Evolutionary conservation across 2,329 filamentous ascomycete genomes (phyloP), one percentile per base, ranked within the genome.

Genomic region (Hymenotorrendiella dingleyae): DNA sequence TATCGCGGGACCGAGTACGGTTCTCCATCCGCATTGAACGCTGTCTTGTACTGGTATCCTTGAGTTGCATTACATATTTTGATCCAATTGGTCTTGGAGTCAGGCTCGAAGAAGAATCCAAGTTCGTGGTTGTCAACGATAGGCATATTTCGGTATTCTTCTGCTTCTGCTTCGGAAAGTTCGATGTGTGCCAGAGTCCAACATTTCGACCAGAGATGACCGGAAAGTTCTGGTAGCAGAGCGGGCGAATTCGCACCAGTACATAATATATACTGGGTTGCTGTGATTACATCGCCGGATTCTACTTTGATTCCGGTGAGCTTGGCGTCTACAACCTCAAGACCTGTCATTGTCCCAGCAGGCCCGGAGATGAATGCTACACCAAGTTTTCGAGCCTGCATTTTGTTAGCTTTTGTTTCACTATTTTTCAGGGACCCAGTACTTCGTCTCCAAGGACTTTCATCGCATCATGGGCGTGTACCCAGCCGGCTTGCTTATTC

Each of bases 41-140:
- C 28, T 14, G 28, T 30, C 28, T 30, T 30, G 28, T 12, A 16
- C 1, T 71, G 71, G 14, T 67, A 67, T 8, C 71, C 71, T 53
- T 73, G 67, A 1, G 71, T 70, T 46, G 40, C 40, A 26, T 47
- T 42, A 24, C 71, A 74, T 9, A 75, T 54, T 58, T 76, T 75
- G 43, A 75, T 57, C 19, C 73, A 52, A 14, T 65, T 64, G 0
- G 70, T 72, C 47, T 65, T 62, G 0, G 68, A 66, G 48, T 74
- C 72, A 1, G 72, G 72, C 50, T 74, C 72, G 46, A 76, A 74
- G 57, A 73, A 71, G 59, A 75, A 74, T 0, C 72, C 71, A 6
- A 74, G 59, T 46, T 76, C 71, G 12, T 71, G 65, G 4, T 68
- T 65, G 40, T 74, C 71, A 4, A 68, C 70, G 0, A 72, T 67